phyloP scores from a whole-genome alignment of 2,329 filamentous ascomycete genomes.

The Ophiostoma perfectum region DNA sequence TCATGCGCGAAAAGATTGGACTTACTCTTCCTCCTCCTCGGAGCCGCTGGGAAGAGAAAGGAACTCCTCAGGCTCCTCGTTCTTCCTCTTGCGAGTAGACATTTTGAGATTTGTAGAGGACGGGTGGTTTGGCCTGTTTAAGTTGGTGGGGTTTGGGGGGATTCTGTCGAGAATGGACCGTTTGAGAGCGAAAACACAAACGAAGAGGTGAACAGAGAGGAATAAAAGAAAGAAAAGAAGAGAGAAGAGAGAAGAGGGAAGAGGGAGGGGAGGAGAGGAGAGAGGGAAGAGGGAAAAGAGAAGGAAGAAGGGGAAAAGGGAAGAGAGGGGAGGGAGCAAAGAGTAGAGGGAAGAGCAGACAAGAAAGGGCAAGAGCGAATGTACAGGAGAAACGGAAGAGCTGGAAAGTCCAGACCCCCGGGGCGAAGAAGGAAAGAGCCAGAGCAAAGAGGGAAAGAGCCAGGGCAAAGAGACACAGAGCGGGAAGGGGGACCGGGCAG shows the following conservation, averaged over 20 bases:
- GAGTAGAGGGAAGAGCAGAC: background rate
- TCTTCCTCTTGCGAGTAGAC: constrained; percentile 50
- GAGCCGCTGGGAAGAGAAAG: constrained; percentile 50
- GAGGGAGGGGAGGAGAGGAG: constrained; percentile 25
- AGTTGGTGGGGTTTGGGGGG: constrained; percentile 20
- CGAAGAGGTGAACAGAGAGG: constrained; percentile 17
- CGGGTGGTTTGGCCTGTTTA: constrained; percentile 17
- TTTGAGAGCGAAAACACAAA: background rate
- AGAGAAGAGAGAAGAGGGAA: constrained; percentile 25
- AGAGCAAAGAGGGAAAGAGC: constrained; percentile 13
- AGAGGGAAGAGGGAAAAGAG: constrained; percentile 27
- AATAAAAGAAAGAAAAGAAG: constrained; percentile 19
- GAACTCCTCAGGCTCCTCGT: constrained; percentile 45
- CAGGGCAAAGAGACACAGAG: constrained; percentile 15
- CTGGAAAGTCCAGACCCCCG: background rate
- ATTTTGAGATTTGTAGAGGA: constrained; percentile 32
- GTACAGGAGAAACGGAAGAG: background rate
- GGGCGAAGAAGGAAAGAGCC: constrained; percentile 5
- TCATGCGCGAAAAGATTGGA: constrained; percentile 27
- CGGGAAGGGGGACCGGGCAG: constrained; percentile 17
- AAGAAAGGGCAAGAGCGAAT: constrained; percentile 13
- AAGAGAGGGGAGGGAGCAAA: constrained; percentile 13
- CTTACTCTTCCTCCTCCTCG: constrained; percentile 52
- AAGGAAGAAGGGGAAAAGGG: background rate
- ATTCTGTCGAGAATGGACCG: background rate